Conservation (phyloP, 768 basidiomycete species). For the Favolaschia claudopus region DNA sequence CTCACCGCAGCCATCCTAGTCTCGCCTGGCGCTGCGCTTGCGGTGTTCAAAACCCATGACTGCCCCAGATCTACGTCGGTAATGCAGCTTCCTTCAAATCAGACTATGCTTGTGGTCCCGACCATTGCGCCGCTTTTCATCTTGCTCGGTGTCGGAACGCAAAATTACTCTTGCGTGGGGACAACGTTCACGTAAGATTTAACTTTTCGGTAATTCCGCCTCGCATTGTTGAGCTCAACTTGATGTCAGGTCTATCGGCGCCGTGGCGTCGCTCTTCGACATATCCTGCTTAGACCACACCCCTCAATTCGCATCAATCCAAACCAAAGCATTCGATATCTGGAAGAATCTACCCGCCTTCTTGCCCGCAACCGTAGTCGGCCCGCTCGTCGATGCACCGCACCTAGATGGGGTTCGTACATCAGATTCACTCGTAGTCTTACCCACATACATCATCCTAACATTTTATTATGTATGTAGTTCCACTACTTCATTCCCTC, state of each 20-base stretch:
- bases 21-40: too few relatives aligned
- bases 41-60: too few relatives aligned
- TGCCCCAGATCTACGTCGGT: conserved; percentile 2
- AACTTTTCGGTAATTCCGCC: neutral
- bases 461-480: neutral
- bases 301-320: neutral
- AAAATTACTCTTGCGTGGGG: conserved; percentile 6
- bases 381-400: neutral
- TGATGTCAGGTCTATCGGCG: conserved; percentile 1
- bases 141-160: conserved; percentile 1
- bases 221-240: neutral
- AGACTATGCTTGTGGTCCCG: conserved; percentile 5
- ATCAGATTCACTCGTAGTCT: neutral
- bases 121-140: conserved; percentile 5
- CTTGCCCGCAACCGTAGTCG: neutral
- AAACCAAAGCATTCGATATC: neutral
- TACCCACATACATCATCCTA: neutral
- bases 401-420: neutral
- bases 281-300: conserved; percentile 2
- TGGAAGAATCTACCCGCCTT: neutral
- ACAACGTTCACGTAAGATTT: neutral
- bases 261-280: conserved; percentile 10
- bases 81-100: conserved; percentile 2
- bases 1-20: too few relatives aligned
- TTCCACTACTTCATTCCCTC: neutral